Evolutionary conservation across 2,329 filamentous ascomycete genomes (phyloP).

Genomic region (Mollisiaceae sp.): DNA sequence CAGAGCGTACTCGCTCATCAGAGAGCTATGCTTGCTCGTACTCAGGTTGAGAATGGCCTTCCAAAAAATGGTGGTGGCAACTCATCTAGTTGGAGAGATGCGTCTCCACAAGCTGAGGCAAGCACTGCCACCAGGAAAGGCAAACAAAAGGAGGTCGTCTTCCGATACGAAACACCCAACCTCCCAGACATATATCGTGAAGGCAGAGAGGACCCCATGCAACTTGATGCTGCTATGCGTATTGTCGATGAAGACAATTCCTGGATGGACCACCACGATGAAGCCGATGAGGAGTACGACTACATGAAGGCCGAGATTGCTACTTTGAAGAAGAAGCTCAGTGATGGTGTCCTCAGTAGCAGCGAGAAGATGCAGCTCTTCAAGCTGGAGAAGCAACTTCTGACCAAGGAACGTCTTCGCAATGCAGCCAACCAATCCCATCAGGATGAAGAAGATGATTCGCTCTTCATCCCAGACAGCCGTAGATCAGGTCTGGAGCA

Average conservation of each 20-base stretch:
- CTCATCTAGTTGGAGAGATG: not conserved
- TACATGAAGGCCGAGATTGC: not conserved
- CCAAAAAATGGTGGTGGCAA: not conserved
- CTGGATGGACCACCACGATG: constrained; percentile 31
- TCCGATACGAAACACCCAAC: not conserved
- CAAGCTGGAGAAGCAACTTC: constrained; percentile 19
- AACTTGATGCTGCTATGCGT: constrained; percentile 23
- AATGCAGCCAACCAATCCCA: not conserved
- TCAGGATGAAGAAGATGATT: constrained; percentile 12
- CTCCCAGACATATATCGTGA: not conserved
- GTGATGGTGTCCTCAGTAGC: constrained; percentile 15
- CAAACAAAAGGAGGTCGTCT: not conserved
- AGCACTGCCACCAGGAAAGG: not conserved
- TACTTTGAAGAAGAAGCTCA: constrained; percentile 11
- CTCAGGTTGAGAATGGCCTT: too few species aligned
- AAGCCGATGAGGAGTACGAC: constrained; percentile 24
- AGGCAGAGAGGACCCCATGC: not conserved
- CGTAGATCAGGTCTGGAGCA: constrained; percentile 3
- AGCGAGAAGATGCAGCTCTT: constrained; percentile 19
- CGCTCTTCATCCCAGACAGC: constrained; percentile 29
- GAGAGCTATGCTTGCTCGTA: not conserved
- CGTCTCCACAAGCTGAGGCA: not conserved
- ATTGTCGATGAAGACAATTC: constrained; percentile 22
- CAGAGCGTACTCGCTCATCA: not conserved
- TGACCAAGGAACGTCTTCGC: constrained; percentile 9